These are phyloP conservation scores for Hygrophila difformis DNA, from an alignment of 257 asterid species.

Conservation along the genomic window DNA sequence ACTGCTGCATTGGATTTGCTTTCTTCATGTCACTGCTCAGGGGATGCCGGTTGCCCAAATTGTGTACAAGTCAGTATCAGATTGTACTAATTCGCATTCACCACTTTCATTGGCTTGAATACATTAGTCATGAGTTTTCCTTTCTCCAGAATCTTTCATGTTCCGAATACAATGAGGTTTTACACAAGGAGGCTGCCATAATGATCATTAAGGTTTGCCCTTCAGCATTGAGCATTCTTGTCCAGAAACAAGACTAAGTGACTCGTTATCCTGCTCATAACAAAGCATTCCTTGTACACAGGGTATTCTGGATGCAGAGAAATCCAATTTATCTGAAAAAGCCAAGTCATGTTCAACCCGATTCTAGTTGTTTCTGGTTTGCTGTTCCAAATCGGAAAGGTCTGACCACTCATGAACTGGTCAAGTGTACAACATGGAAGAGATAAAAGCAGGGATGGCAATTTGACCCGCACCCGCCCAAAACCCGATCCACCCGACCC, in stretches of 20 bases:
- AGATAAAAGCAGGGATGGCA: no score
- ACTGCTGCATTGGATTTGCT: slow-evolving; percentile 80
- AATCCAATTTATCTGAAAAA: no score
- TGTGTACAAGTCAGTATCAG: slow-evolving; percentile 64
- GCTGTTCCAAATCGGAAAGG: no score
- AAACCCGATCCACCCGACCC: no score
- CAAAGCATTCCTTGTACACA: no score
- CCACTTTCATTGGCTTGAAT: no score
- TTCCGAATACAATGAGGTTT: slow-evolving; percentile 74
- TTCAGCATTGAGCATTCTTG: slow-evolving; percentile 1
- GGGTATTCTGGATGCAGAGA: slow-evolving; percentile 57
- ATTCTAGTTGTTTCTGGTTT: no score
- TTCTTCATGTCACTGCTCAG: slow-evolving; percentile 68
- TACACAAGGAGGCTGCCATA: slow-evolving; percentile 88
- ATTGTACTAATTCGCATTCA: neutral
- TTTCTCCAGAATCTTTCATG: slow-evolving; percentile 54
- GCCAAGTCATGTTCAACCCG: no score
- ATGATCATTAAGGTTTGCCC: slow-evolving; percentile 70
- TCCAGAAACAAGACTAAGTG: slow-evolving; percentile 7
- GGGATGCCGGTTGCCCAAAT: slow-evolving; percentile 81
- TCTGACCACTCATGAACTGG: no score
- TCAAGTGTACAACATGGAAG: no score
- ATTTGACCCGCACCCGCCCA: no score
- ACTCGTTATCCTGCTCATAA: no score
- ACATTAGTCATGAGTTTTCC: slow-evolving; percentile 7